A percentile compares a stretch with the other conserved stretches of the same genome.
Evolutionary conservation across 257 asterid genomes (phyloP).

Genomic region (Rhazya stricta): DNA sequence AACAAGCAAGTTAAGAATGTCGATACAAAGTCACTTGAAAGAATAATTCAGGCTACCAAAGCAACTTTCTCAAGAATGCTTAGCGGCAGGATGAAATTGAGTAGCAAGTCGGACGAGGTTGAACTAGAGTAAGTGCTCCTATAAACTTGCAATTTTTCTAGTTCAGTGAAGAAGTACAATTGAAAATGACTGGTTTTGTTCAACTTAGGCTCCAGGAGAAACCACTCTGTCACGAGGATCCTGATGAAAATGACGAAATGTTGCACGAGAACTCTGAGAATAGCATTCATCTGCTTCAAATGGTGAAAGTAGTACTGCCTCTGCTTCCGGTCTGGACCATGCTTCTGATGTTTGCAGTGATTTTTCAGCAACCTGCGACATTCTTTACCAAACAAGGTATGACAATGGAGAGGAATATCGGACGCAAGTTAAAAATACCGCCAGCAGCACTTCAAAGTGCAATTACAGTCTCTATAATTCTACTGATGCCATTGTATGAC

Average conservation of each 20-base stretch:
- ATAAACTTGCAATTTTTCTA: background rate
- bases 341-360: conserved; percentile 85
- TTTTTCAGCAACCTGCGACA: conserved; percentile 87
- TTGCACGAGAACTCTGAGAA: conserved; percentile 16
- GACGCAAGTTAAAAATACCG: conserved; percentile 65
- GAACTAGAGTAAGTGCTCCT: conserved; percentile 70
- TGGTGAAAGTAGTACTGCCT: conserved; percentile 41
- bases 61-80: conserved; percentile 35
- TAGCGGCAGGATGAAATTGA: conserved; percentile 20
- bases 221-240: conserved; percentile 34
- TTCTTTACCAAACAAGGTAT: conserved; percentile 97
- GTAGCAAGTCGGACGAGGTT: conserved; percentile 24
- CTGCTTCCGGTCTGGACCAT: conserved; percentile 71
- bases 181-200: conserved; percentile 7
- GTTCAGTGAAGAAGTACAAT: background rate
- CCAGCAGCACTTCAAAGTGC: conserved; percentile 98
- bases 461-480: conserved; percentile 65
- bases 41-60: conserved; percentile 36
- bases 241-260: conserved; percentile 8
- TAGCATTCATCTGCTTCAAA: conserved; percentile 27
- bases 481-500: conserved; percentile 81
- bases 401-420: conserved; percentile 70
- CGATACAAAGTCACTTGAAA: conserved; percentile 30
- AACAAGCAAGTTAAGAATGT: conserved; percentile 22
- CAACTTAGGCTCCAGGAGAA: conserved; percentile 51